These are phyloP conservation scores for Escovopsis weberi DNA, from an alignment of 2,329 filamentous ascomycete genomes.

Conservation along the genomic window DNA sequence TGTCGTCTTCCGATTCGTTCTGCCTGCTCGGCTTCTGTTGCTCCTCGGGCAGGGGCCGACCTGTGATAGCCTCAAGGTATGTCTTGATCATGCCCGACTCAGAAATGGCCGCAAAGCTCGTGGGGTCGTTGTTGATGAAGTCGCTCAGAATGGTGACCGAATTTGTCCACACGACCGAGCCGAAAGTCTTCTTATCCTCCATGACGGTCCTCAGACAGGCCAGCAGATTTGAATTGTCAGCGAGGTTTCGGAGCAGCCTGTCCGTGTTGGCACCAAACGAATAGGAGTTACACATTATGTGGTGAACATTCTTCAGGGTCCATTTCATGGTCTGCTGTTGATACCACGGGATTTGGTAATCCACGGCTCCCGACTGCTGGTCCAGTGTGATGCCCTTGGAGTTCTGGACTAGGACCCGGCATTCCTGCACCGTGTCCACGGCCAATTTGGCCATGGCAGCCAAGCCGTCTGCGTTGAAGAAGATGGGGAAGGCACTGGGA, in stretches of 20 bases:
- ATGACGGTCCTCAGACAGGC: slow-evolving; percentile 68
- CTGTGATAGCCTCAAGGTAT: slow-evolving; percentile 69
- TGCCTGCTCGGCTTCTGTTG: slow-evolving; percentile 16
- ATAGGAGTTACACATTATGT: slow-evolving; percentile 73
- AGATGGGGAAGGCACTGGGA: slow-evolving; percentile 67
- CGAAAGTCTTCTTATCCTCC: slow-evolving; percentile 63
- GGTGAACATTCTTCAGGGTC: slow-evolving; percentile 90
- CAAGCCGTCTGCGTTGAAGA: slow-evolving; percentile 71
- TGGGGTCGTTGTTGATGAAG: slow-evolving; percentile 98
- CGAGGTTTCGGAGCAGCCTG: slow-evolving; percentile 77
- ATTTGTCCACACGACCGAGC: slow-evolving; percentile 91
- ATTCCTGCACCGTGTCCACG: slow-evolving; percentile 59
- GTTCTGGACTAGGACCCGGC: slow-evolving; percentile 49
- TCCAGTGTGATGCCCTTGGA: slow-evolving; percentile 58
- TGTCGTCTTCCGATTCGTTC: slow-evolving; percentile 18
- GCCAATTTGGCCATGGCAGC: slow-evolving; percentile 84
- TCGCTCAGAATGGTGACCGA: slow-evolving; percentile 83
- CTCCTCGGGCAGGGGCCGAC: slow-evolving; percentile 26
- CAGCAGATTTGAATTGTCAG: slow-evolving; percentile 80
- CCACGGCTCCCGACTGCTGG: slow-evolving; percentile 65
- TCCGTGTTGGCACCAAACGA: slow-evolving; percentile 67
- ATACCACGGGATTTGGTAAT: slow-evolving; percentile 87
- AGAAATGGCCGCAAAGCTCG: slow-evolving; percentile 88
- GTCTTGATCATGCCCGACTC: slow-evolving; percentile 84
- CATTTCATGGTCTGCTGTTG: slow-evolving; percentile 88